These are phyloP conservation scores for Pulveroboletus sp. DNA, from an alignment of 768 basidiomycete genomes.

Conservation along the genomic window DNA sequence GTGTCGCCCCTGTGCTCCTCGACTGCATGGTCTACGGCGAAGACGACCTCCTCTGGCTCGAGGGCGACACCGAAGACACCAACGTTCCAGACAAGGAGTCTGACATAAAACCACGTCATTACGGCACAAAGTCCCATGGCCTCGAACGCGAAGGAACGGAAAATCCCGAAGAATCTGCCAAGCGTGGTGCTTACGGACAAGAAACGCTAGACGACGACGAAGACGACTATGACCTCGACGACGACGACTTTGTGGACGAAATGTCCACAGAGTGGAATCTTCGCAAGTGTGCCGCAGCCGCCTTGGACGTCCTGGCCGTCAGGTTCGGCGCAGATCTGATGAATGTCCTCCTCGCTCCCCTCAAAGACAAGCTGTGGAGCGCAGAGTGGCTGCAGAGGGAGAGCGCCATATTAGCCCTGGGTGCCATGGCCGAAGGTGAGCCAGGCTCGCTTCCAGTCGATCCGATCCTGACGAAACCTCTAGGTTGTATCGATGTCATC, in stretches of 20 bases:
- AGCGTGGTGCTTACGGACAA: slow-evolving; percentile 67
- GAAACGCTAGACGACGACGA: slow-evolving; percentile 83
- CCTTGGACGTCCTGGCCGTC: slow-evolving; percentile 93
- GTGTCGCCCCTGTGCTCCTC: slow-evolving; percentile 91
- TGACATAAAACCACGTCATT: slow-evolving; percentile 96
- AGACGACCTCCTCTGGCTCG: slow-evolving; percentile 92
- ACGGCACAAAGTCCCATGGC: slow-evolving; percentile 80
- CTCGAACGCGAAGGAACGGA: slow-evolving; percentile 64
- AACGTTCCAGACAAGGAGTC: slow-evolving; percentile 88
- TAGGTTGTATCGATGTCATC: slow-evolving; percentile 94
- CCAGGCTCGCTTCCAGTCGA: slow-evolving; percentile 2
- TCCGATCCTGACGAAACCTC: slow-evolving; percentile 9
- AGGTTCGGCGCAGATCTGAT: slow-evolving; percentile 87
- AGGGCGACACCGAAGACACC: slow-evolving; percentile 87
- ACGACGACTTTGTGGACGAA: slow-evolving; percentile 89
- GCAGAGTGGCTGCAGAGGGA: slow-evolving; percentile 91
- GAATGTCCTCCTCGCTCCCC: slow-evolving; percentile 78
- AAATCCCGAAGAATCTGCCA: slow-evolving; percentile 35
- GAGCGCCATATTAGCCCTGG: slow-evolving; percentile 91
- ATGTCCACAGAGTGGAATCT: slow-evolving; percentile 98
- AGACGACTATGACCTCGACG: slow-evolving; percentile 82
- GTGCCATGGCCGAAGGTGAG: slow-evolving; percentile 97
- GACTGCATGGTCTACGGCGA: slow-evolving; percentile 98
- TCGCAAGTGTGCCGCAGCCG: slow-evolving; percentile 96
- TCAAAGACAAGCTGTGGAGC: slow-evolving; percentile 94